These are phyloP conservation scores for Limonium bicolor DNA, from an alignment of 148 eudicot genomes.

Conservation along the genomic window DNA sequence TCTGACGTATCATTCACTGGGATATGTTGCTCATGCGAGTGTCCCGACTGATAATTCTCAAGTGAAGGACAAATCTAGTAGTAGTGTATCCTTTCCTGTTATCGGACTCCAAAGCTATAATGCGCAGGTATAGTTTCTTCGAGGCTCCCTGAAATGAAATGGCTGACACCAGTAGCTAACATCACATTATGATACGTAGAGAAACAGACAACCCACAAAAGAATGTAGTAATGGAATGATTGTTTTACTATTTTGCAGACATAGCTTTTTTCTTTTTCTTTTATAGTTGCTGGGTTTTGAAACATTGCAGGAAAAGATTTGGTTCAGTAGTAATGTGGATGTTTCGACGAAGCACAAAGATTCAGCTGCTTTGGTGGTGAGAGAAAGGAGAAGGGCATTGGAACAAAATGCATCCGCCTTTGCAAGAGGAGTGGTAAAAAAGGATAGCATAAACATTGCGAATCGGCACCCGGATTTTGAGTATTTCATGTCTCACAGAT, in stretches of 20 bases:
- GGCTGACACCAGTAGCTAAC: background rate
- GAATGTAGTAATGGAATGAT: background rate
- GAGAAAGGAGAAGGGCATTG: constrained; percentile 27
- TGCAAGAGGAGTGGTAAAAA: constrained; percentile 27
- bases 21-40: constrained; percentile 18
- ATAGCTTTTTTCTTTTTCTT: background rate
- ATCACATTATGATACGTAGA: background rate
- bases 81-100: constrained; percentile 21
- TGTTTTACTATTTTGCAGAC: background rate
- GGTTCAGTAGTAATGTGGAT: constrained; percentile 20
- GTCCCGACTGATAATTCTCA: constrained; percentile 4
- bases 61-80: constrained; percentile 8
- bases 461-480: constrained; percentile 50
- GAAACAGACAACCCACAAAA: background rate
- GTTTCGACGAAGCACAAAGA: constrained; percentile 5
- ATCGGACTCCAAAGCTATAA: constrained; percentile 42
- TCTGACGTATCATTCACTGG: constrained; percentile 45
- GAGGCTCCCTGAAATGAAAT: background rate
- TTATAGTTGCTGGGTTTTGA: background rate
- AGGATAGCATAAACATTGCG: constrained; percentile 11
- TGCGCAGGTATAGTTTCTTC: constrained; percentile 26
- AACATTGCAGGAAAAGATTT: constrained; percentile 27
- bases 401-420: constrained; percentile 32
- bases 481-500: constrained; percentile 21
- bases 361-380: constrained; percentile 12